Evolutionary conservation across 345 rosid genomes (phyloP).

Genomic region (Gossypium raimondii): DNA sequence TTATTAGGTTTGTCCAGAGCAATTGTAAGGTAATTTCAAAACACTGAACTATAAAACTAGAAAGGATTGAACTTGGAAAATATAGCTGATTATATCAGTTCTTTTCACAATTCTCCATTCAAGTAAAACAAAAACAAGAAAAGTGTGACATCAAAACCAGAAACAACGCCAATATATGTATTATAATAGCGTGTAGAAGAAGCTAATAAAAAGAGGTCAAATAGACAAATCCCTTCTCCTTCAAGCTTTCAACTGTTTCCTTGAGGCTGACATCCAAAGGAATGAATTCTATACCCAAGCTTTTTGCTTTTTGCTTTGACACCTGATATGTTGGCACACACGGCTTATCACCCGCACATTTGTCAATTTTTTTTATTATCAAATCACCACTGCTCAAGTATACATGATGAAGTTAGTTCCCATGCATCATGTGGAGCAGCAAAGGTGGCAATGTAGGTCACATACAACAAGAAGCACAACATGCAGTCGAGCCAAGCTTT

Average conservation of each 20-base stretch:
- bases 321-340: conserved; percentile 70
- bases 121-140: not conserved
- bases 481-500: no score
- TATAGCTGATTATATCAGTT: not conserved
- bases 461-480: no score
- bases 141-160: not conserved
- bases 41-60: no score
- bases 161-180: not conserved
- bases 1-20: no score
- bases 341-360: conserved; percentile 76
- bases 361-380: conserved; percentile 16
- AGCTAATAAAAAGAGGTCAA: conserved; percentile 21
- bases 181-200: not conserved
- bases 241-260: conserved; percentile 88
- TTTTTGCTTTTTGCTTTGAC: conserved; percentile 63
- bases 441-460: no score
- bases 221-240: conserved; percentile 68
- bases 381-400: not conserved
- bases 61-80: no score
- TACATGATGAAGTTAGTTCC: not conserved
- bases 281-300: conserved; percentile 74
- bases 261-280: conserved; percentile 72
- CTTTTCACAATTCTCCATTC: not conserved
- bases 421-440: no score
- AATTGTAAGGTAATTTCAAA: no score